These are phyloP conservation scores for Pichia phayaonensis DNA, from an alignment of 805 yeast genomes.

Conservation along the genomic window DNA sequence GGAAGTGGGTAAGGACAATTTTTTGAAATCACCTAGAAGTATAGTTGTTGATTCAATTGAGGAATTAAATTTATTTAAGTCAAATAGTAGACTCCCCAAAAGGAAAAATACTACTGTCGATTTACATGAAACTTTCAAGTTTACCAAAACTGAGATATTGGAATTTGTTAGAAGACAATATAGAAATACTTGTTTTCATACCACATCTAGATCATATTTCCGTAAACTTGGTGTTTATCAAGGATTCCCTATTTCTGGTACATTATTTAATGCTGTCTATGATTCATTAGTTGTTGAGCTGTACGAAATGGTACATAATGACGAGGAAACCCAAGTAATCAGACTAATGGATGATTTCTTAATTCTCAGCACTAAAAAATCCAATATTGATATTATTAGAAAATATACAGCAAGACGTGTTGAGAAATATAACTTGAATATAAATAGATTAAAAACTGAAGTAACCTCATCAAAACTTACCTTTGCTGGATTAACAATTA, in stretches of 20 bases:
- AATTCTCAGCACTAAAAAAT: constrained; percentile 43
- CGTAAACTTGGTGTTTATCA: constrained; percentile 73
- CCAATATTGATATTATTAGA: constrained; percentile 26
- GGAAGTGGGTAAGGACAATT: constrained; percentile 1
- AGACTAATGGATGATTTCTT: constrained; percentile 84
- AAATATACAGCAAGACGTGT: constrained; percentile 31
- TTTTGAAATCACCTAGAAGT: neutral
- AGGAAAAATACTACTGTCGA: constrained; percentile 5
- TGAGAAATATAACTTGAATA: constrained; percentile 34
- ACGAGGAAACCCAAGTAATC: constrained; percentile 27
- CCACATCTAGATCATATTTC: constrained; percentile 29
- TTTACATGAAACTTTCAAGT: constrained; percentile 13
- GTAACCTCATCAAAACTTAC: constrained; percentile 18
- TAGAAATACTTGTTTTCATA: constrained; percentile 37
- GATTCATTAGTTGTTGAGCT: constrained; percentile 46
- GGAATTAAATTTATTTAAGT: constrained; percentile 19
- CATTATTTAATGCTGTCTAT: constrained; percentile 67
- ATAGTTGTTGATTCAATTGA: constrained; percentile 9
- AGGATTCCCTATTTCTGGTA: constrained; percentile 71
- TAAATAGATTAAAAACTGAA: constrained; percentile 34
- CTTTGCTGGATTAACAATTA: constrained; percentile 38
- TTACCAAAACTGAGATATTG: constrained; percentile 39
- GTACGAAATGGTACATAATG: neutral
- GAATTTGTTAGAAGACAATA: constrained; percentile 45
- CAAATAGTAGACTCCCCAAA: constrained; percentile 17